Conservation (phyloP, 371 early-diverging fungal genomes). For the Funneliformis caledonium region DNA sequence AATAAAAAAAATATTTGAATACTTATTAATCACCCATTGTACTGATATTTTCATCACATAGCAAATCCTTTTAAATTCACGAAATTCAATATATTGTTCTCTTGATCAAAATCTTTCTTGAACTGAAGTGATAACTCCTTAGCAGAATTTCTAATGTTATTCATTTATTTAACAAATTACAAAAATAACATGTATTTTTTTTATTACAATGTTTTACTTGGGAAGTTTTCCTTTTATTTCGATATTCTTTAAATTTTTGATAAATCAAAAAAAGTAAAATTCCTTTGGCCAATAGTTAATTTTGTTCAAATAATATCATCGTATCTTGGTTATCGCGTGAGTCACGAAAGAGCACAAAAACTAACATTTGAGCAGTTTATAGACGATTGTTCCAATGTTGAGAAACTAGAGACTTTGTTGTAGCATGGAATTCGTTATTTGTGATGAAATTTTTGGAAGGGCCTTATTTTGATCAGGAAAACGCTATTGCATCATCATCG, state of each 20-base stretch:
- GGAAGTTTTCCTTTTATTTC: constrained; percentile 27
- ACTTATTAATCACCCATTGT: neutral
- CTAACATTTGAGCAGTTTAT: constrained; percentile 28
- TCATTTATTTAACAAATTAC: too few relatives aligned
- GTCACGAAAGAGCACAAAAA: constrained; percentile 8
- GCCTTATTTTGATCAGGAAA: neutral
- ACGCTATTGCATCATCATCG: too few relatives aligned
- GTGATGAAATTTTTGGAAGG: constrained; percentile 24
- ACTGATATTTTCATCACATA: neutral
- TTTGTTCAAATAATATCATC: constrained; percentile 25
- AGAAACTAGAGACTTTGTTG: neutral
- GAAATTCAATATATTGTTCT: neutral
- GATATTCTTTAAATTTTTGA: constrained; percentile 36
- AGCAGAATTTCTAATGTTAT: too few relatives aligned
- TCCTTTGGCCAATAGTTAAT: constrained; percentile 27
- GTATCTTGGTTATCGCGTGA: constrained; percentile 21
- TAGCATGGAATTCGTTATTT: constrained; percentile 28
- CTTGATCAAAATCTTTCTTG: neutral
- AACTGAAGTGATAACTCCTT: neutral
- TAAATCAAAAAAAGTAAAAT: neutral
- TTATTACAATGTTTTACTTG: too few relatives aligned
- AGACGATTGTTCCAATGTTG: neutral
- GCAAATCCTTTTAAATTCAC: neutral
- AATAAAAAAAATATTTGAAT: too few relatives aligned
- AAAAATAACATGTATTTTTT: too few relatives aligned